A percentile compares a stretch with the other conserved stretches of the same genome.
Conservation (phyloP, 306 rosid genomes). For the Dryas drummondii region DNA sequence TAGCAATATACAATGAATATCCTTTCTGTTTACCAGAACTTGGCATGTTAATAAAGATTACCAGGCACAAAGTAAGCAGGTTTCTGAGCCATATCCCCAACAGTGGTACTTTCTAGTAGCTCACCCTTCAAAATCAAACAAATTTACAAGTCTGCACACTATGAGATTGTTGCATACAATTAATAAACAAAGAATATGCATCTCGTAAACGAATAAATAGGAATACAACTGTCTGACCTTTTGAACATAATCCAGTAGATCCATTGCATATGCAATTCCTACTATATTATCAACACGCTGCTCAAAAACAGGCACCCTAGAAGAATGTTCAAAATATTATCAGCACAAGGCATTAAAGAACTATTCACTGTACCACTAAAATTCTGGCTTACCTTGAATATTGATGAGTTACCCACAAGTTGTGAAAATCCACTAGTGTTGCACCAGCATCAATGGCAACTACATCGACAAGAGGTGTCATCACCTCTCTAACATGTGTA, state of each 20-base stretch:
- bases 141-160: conserved; percentile 55
- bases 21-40: conserved; percentile 3
- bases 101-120: conserved; percentile 74
- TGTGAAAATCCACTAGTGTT: conserved; percentile 82
- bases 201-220: conserved; percentile 12
- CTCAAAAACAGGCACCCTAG: conserved; percentile 98
- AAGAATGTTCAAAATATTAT: conserved; percentile 24
- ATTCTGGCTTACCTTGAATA: conserved; percentile 76
- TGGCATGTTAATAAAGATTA: conserved; percentile 38
- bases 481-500: conserved; percentile 96
- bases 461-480: conserved; percentile 99
- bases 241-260: conserved; percentile 80
- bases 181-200: conserved; percentile 39
- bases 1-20: neutral
- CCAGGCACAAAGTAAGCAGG: conserved; percentile 99
- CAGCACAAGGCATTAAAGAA: conserved; percentile 1
- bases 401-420: conserved; percentile 94
- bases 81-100: conserved; percentile 96
- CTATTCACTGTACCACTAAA: neutral
- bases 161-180: conserved; percentile 45
- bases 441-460: conserved; percentile 93
- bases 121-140: conserved; percentile 93
- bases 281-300: conserved; percentile 96
- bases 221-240: conserved; percentile 56
- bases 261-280: conserved; percentile 99